A percentile compares a stretch with the other conserved stretches of the same genome.
These are phyloP conservation scores for Fusarium musae DNA, from an alignment of 2,329 filamentous ascomycete genomes.

Conservation along the genomic window DNA sequence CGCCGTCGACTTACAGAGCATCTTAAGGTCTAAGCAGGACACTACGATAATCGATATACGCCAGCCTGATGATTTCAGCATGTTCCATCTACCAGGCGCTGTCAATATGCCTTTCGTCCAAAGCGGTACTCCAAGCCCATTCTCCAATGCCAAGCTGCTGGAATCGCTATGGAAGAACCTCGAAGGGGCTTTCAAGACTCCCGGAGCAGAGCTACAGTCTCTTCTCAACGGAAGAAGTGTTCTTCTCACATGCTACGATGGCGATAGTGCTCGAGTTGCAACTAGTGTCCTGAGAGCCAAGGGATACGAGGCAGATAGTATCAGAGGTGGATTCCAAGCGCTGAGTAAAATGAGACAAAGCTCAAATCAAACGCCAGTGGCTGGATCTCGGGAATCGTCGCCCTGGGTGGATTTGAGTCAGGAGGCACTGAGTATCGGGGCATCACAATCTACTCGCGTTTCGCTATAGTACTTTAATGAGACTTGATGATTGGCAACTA, in stretches of 20 bases:
- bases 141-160: constrained; percentile 56
- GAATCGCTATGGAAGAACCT: constrained; percentile 60
- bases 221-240: constrained; percentile 50
- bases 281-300: constrained; percentile 64
- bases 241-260: constrained; percentile 64
- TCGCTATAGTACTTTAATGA: not conserved
- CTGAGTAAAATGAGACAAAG: constrained; percentile 25
- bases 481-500: not conserved
- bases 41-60: constrained; percentile 58
- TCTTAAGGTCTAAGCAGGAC: constrained; percentile 37
- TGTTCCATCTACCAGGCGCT: constrained; percentile 56
- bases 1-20: not conserved
- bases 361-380: not conserved
- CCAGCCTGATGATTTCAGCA: constrained; percentile 53
- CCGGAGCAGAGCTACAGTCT: constrained; percentile 27
- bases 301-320: constrained; percentile 58
- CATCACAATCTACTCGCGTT: constrained; percentile 14
- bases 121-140: constrained; percentile 54
- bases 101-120: constrained; percentile 57
- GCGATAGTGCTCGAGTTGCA: constrained; percentile 64
- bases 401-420: constrained; percentile 16
- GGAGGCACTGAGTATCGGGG: not conserved
- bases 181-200: constrained; percentile 54
- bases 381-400: not conserved
- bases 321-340: constrained; percentile 62